phyloP scores from a whole-genome alignment of 2,329 filamentous ascomycete genomes.

The Fusarium praegraminearum region DNA sequence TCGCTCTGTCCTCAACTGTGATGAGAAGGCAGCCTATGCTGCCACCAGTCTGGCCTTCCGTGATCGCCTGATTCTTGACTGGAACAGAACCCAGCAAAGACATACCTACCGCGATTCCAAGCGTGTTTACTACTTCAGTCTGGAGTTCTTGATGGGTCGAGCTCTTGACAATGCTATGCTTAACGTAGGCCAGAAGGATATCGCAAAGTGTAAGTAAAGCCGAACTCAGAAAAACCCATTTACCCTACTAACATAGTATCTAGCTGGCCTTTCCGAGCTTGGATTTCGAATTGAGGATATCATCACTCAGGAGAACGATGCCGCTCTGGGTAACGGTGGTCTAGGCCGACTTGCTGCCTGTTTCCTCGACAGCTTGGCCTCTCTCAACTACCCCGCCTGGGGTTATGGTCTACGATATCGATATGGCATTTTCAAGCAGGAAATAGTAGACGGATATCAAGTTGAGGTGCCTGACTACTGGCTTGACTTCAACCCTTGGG shows the following conservation, averaged over 20 bases:
- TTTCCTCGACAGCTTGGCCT: slow-evolving; percentile 95
- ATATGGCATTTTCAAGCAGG: slow-evolving; percentile 99
- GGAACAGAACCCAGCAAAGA: slow-evolving; percentile 98
- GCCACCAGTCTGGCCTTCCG: slow-evolving; percentile 93
- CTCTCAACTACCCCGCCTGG: slow-evolving; percentile 96
- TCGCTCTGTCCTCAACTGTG: slow-evolving; percentile 97
- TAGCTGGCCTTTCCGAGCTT: slow-evolving; percentile 86
- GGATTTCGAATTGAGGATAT: slow-evolving; percentile 98
- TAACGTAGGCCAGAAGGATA: slow-evolving; percentile 89
- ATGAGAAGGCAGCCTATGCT: slow-evolving; percentile 92
- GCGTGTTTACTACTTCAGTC: slow-evolving; percentile 94
- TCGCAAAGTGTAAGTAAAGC: slow-evolving; percentile 75
- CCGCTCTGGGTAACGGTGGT: slow-evolving; percentile 94
- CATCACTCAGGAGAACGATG: slow-evolving; percentile 94
- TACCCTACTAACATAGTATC: background rate
- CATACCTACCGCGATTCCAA: slow-evolving; percentile 93
- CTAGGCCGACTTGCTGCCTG: slow-evolving; percentile 94
- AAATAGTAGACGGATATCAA: slow-evolving; percentile 97
- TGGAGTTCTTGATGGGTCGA: slow-evolving; percentile 98
- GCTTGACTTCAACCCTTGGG: slow-evolving; percentile 99
- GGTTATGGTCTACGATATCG: slow-evolving; percentile 95
- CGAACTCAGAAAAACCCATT: background rate
- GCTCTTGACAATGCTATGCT: slow-evolving; percentile 99
- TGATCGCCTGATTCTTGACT: slow-evolving; percentile 91
- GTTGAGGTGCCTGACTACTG: slow-evolving; percentile 99